Base-by-base conservation (phyloP, 1,284 basidiomycete species). In the Trichosporon ovoides region DNA sequence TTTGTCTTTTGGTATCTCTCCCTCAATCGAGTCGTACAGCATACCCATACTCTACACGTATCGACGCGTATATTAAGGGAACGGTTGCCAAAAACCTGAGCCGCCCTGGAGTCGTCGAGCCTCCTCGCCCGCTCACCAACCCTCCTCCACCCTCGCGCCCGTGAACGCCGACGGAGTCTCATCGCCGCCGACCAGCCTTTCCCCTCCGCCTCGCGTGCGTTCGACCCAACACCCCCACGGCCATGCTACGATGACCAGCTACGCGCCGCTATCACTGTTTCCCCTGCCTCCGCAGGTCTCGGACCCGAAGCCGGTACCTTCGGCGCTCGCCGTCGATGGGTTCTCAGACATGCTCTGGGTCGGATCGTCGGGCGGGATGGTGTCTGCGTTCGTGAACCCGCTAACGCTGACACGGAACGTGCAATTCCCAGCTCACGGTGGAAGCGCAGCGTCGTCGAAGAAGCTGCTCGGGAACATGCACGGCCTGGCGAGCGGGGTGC, bases 321-420 rank as follows among this genome's bases (percentile, higher is more conserved):
- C 87, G 19, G 83, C 88, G 0, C 81, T 97, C 59, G 83, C 86
- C 3, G 92, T 98, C 72, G 94, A 98, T 77, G 87, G 91, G 7
- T 87, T 88, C 40, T 88, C 89, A 1, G 93, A 97, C 75, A 84
- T 88, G 13, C 80, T 98, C 36, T 96, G 93, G 92, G 82, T 87
- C 50, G 94, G 92, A 46, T 83, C 84, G 18, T 84, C 85, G 55
- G 78, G 83, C 37, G 94, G 95, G 7, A 80, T 82, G 62, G 82
- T 96, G 57, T 78, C 82, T 35, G 87, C 89, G 0, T 85, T 87
- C 70, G 86, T 89, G 73, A 84, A 86, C 14, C 80, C 80, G 24
- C 68, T 79, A 1, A 67, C 73, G 3, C 74, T 79, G 52, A 69
- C 87, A 1, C 74, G 74, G 16, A 76, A 80, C 56, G 87, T 91